A percentile compares a stretch with the other conserved stretches of the same genome.
These are phyloP conservation scores for Chrysosporium queenslandicum DNA, from an alignment of 2,329 filamentous ascomycete genomes.

Conservation along the genomic window DNA sequence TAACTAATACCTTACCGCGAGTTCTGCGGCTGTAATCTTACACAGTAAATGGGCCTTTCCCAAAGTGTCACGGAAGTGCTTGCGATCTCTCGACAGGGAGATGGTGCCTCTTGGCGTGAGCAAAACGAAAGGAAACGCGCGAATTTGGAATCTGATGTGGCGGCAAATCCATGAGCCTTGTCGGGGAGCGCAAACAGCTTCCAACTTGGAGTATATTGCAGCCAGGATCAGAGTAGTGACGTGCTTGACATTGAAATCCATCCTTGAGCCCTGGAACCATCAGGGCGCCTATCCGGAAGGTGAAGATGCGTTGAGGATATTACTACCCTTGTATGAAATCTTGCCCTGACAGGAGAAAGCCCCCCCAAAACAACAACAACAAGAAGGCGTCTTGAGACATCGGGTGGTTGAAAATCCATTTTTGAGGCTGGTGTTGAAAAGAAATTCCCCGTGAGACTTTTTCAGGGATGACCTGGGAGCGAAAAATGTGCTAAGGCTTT, in stretches of 20 bases:
- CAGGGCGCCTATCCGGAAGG: no score
- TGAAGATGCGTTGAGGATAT: no score
- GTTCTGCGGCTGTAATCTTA: background rate
- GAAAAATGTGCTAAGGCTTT: background rate
- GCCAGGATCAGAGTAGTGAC: no score
- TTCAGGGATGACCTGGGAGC: background rate
- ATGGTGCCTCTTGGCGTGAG: background rate
- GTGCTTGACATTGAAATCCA: no score
- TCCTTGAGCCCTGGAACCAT: no score
- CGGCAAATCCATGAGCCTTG: background rate
- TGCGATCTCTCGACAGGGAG: background rate
- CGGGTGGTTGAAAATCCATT: background rate
- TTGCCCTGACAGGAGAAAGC: no score
- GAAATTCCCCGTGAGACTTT: background rate
- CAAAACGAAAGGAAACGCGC: background rate
- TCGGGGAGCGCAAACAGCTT: no score
- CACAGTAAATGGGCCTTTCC: background rate
- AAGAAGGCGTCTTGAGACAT: background rate
- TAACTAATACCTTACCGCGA: no score
- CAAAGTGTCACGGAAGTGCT: background rate
- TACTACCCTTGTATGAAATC: no score
- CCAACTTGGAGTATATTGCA: no score
- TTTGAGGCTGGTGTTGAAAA: background rate
- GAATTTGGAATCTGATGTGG: background rate
- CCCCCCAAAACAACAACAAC: background rate